These are phyloP conservation scores for Ascochyta clinopodiicola DNA, from an alignment of 2,329 filamentous ascomycete genomes.

Conservation along the genomic window DNA sequence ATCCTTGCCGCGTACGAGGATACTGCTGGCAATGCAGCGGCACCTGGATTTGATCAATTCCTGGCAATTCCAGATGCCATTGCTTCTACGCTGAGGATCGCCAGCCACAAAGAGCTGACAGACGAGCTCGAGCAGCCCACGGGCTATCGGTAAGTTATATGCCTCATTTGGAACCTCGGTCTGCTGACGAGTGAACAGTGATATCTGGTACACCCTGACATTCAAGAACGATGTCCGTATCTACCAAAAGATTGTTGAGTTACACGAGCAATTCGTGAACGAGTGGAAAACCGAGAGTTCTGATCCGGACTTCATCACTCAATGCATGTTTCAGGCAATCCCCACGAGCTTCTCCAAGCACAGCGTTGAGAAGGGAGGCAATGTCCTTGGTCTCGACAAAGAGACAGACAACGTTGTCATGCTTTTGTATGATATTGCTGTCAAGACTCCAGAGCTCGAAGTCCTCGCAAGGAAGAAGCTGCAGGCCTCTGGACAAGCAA, in stretches of 20 bases:
- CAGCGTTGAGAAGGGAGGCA: slow-evolving; percentile 30
- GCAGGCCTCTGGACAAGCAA: slow-evolving; percentile 16
- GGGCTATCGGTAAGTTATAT: slow-evolving; percentile 28
- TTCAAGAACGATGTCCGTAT: slow-evolving; percentile 29
- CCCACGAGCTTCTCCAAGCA: slow-evolving; percentile 26
- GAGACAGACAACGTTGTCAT: slow-evolving; percentile 28
- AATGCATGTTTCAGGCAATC: slow-evolving; percentile 35
- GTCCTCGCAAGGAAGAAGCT: slow-evolving; percentile 18
- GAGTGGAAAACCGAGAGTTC: slow-evolving; percentile 19
- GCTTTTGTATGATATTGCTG: slow-evolving; percentile 27
- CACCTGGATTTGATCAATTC: slow-evolving; percentile 28
- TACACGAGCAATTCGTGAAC: slow-evolving; percentile 27
- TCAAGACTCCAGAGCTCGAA: slow-evolving; percentile 24
- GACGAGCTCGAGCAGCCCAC: slow-evolving; percentile 33
- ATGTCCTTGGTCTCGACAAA: slow-evolving; percentile 34
- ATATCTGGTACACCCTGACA: slow-evolving; percentile 35
- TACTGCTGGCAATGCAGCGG: slow-evolving; percentile 24
- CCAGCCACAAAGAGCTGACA: slow-evolving; percentile 30
- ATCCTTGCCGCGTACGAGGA: slow-evolving; percentile 32
- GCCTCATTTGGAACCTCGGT: too few species aligned
- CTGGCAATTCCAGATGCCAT: slow-evolving; percentile 27
- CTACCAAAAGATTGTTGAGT: slow-evolving; percentile 28
- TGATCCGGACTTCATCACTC: slow-evolving; percentile 31
- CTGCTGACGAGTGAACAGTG: slow-evolving; percentile 15
- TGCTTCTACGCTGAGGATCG: slow-evolving; percentile 27